Percentiles rank a stretch among this genome's conserved stretches.
Conservation (phyloP, 73 alveolate species). For the Blepharisma japonicum region DNA sequence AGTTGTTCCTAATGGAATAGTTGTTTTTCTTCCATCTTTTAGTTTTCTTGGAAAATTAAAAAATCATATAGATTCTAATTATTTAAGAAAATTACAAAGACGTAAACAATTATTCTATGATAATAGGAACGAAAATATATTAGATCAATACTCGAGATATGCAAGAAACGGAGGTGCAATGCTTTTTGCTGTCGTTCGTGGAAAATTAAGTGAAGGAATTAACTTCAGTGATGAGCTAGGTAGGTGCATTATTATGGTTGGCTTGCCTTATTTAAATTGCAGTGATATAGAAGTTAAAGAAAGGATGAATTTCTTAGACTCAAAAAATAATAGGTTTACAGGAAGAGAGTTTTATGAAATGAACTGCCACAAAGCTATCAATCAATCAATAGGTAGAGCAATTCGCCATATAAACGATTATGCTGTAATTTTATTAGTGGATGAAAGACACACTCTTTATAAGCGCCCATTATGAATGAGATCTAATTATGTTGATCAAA, state of each 20-base stretch:
- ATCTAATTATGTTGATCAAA: no score
- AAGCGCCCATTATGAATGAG: no score
- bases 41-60: conserved; percentile 16
- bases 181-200: conserved; percentile 57
- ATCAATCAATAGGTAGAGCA: conserved; percentile 83
- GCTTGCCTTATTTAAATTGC: conserved; percentile 66
- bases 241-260: conserved; percentile 74
- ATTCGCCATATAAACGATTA: conserved; percentile 80
- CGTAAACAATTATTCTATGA: conserved; percentile 5
- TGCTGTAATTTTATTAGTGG: conserved; percentile 72
- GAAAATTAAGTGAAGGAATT: conserved; percentile 62
- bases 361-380: conserved; percentile 48
- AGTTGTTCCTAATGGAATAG: conserved; percentile 41
- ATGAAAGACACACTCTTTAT: conserved; percentile 40
- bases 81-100: not conserved
- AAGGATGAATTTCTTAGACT: not conserved
- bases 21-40: conserved; percentile 42
- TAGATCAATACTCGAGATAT: not conserved
- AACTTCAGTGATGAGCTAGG: conserved; percentile 69
- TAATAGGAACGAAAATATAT: conserved; percentile 24
- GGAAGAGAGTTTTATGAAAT: conserved; percentile 67
- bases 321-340: not conserved
- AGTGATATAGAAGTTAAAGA: conserved; percentile 34
- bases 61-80: conserved; percentile 29
- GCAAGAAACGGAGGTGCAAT: conserved; percentile 62